Base-by-base conservation (phyloP, 306 rosid species). In the Sechiopsis laciniata region DNA sequence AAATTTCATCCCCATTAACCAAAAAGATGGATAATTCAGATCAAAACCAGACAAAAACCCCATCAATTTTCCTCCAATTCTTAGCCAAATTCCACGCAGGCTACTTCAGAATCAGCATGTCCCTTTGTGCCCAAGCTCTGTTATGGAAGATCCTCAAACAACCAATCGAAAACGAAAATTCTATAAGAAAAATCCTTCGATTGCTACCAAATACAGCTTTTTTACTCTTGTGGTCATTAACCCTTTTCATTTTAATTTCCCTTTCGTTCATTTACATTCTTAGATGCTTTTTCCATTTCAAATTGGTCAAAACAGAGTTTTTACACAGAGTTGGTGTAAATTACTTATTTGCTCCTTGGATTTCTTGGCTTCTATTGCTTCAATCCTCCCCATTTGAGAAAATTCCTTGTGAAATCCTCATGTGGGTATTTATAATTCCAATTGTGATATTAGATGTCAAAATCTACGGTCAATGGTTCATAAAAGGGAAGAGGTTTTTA, bases 401-500 rank as follows among this genome's bases (percentile, higher is more conserved):
- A 9, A 15, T 16, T 8, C 68, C 70, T 11, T 58, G n/a, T 19
- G 58, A 66, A 55, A 58, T 80, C 13, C 71, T 76, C 19, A 63
- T 73, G 80, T 76, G 80, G 78, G 78, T 62, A 0, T 73, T 80
- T 3, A 42, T 73, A 0, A 19, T 72, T 4, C 83, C 83, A 0
- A 48, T 80, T 3, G 40, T 76, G 4, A 73, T 58, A 17, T 69
- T 80, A 21, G 83, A 80, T 22, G 75, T 80, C n/a, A 80, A 76
- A 57, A 72, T 80, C 40, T 80, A 72, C 19, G 83, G 80, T 42
- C 80, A 80, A 55, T 80, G 83, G 83, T 66, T 80, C 48, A 80
- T 72, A 45, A 76, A 76, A 61, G 83, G 83, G 37, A 80, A 76
- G 75, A 50, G 75, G 54, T 80, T 80, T 66, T 14, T 80, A 15